Evolutionary conservation across 2,329 filamentous ascomycete genomes (phyloP).

Genomic region (Epichloe brachyelytri): DNA sequence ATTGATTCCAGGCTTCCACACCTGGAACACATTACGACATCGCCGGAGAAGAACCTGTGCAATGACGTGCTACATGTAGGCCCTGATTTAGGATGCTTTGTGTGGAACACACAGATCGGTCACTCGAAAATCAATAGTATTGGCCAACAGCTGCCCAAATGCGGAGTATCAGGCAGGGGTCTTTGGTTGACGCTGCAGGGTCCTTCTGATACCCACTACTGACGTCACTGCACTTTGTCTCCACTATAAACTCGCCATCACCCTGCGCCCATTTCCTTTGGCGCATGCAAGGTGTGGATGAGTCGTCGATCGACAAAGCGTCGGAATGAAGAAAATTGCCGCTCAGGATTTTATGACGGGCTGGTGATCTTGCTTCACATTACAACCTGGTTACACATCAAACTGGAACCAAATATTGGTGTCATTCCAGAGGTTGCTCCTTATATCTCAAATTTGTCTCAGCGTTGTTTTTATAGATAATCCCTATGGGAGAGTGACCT

Average conservation of each 20-base stretch:
- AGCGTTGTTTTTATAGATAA: no score
- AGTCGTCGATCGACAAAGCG: not conserved
- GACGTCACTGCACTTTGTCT: slow-evolving; percentile 15
- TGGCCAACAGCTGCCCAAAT: not conserved
- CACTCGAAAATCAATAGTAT: not conserved
- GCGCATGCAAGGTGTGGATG: not conserved
- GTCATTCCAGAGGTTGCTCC: no score
- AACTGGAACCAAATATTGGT: no score
- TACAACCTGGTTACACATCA: no score
- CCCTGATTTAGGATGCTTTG: not conserved
- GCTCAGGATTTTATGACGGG: not conserved
- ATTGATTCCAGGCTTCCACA: not conserved
- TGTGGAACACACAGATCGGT: slow-evolving; percentile 3
- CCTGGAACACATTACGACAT: not conserved
- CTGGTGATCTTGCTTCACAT: not conserved
- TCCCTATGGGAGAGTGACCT: no score
- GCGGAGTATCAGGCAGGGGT: slow-evolving; percentile 3
- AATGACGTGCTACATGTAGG: slow-evolving; percentile 3
- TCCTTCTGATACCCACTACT: slow-evolving; percentile 9
- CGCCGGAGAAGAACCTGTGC: not conserved
- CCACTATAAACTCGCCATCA: slow-evolving; percentile 15
- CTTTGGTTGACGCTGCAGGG: slow-evolving; percentile 2
- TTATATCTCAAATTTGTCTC: no score
- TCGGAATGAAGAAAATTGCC: not conserved
- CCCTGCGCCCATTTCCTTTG: not conserved